Conservation (phyloP, 2,329 filamentous ascomycete species). For the Ophiosphaerella narmari region DNA sequence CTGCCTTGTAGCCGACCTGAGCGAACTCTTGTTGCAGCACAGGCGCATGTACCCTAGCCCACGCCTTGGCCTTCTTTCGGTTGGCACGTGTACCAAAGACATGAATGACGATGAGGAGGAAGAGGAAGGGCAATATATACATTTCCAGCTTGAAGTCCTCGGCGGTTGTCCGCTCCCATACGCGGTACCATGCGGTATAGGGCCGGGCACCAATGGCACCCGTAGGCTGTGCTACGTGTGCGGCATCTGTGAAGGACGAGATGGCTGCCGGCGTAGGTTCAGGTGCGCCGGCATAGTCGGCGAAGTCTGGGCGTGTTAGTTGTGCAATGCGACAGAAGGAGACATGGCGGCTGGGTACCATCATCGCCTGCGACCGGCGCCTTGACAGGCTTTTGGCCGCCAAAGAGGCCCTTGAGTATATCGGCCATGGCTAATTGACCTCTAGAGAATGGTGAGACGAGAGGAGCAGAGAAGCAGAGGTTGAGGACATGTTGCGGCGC, state of each 20-base stretch:
- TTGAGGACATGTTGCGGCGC: conserved; percentile 23
- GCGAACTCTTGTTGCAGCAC: conserved; percentile 81
- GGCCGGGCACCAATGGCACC: conserved; percentile 58
- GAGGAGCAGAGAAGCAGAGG: conserved; percentile 20
- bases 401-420: conserved; percentile 71
- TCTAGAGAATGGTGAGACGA: conserved; percentile 18
- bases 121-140: conserved; percentile 75
- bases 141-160: conserved; percentile 89
- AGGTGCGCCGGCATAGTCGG: conserved; percentile 84
- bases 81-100: conserved; percentile 81
- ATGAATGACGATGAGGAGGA: conserved; percentile 77
- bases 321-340: neutral
- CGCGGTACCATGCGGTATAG: conserved; percentile 94
- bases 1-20: conserved; percentile 73
- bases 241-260: conserved; percentile 47
- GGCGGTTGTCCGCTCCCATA: conserved; percentile 86
- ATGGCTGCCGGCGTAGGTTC: conserved; percentile 63
- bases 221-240: conserved; percentile 36
- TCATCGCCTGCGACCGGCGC: conserved; percentile 62
- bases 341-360: conserved; percentile 56
- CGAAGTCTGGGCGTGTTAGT: conserved; percentile 70
- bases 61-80: conserved; percentile 76
- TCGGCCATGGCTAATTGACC: conserved; percentile 48
- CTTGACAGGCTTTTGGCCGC: conserved; percentile 66
- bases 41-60: conserved; percentile 76